phyloP scores from a whole-genome alignment of 2,329 filamentous ascomycete genomes.

The Didymella glomerata region DNA sequence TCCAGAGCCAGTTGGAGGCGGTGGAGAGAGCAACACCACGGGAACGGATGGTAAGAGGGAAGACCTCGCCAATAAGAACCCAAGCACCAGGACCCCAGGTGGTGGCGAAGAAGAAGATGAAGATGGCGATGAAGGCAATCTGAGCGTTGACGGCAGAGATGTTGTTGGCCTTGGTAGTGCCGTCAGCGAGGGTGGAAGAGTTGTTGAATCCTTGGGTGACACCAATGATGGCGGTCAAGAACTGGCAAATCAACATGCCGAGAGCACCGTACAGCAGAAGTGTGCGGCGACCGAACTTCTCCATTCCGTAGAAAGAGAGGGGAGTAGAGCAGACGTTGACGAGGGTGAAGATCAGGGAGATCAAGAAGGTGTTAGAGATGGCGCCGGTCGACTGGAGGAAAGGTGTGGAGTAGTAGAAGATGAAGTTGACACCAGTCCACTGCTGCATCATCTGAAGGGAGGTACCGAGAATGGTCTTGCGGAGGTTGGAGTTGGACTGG shows the following conservation, averaged over 20 bases:
- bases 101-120: conserved; percentile 78
- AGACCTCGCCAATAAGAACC: conserved; percentile 56
- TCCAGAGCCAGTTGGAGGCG: conserved; percentile 61
- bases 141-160: conserved; percentile 31
- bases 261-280: conserved; percentile 75
- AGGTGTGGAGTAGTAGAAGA: conserved; percentile 47
- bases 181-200: conserved; percentile 23
- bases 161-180: conserved; percentile 17
- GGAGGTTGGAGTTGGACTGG: conserved; percentile 48
- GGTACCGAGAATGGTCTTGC: conserved; percentile 51
- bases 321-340: conserved; percentile 79
- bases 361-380: conserved; percentile 63
- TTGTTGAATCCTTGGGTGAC: conserved; percentile 28
- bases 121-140: conserved; percentile 62
- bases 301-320: conserved; percentile 74
- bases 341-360: conserved; percentile 74
- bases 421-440: conserved; percentile 59
- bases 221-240: conserved; percentile 43
- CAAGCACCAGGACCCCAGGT: conserved; percentile 78
- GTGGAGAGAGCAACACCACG: conserved; percentile 58
- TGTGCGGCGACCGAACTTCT: conserved; percentile 75
- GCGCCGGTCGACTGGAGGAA: conserved; percentile 32
- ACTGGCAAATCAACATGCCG: conserved; percentile 65
- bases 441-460: conserved; percentile 78
- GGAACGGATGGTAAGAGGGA: conserved; percentile 51